A percentile compares a stretch with the other conserved stretches of the same genome.
Evolutionary conservation across 257 asterid species (phyloP).

Genomic region (Anisodus acutangulus): DNA sequence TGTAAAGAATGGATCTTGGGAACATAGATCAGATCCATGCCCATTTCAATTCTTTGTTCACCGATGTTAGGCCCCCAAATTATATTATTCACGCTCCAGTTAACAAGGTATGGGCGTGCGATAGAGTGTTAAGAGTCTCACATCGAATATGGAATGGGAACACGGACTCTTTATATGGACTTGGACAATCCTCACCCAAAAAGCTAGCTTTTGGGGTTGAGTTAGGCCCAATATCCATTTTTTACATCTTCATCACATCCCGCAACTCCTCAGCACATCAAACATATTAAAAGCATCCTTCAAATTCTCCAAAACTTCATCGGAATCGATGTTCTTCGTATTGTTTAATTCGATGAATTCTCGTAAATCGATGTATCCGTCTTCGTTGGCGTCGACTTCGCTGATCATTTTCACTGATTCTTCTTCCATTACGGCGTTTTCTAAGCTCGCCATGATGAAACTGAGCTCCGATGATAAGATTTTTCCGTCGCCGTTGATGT

Average conservation of each 20-base stretch:
- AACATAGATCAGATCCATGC: too few species aligned
- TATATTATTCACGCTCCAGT: too few species aligned
- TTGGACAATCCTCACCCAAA: too few species aligned
- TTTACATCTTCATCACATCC: conserved; percentile 60
- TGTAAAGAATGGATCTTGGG: too few species aligned
- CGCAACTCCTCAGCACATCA: conserved; percentile 75
- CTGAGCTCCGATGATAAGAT: conserved; percentile 69
- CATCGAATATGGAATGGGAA: too few species aligned
- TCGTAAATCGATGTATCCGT: conserved; percentile 69
- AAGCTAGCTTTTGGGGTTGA: too few species aligned
- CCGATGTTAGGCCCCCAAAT: too few species aligned
- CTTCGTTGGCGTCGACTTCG: conserved; percentile 85
- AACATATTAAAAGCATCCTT: conserved; percentile 72
- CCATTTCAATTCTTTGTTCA: too few species aligned
- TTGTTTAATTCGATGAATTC: conserved; percentile 69
- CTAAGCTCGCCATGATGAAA: conserved; percentile 66
- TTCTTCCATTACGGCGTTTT: conserved; percentile 54
- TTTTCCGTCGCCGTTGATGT: conserved; percentile 78
- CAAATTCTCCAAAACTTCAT: conserved; percentile 60
- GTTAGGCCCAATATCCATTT: too few species aligned
- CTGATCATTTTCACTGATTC: conserved; percentile 61
- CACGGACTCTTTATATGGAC: too few species aligned
- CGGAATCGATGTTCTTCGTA: conserved; percentile 59
- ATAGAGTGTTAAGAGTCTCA: too few species aligned
- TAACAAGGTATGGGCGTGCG: too few species aligned